Percentiles rank a stretch among this genome's conserved stretches.
These are phyloP conservation scores for Wickerhamomyces rabaulensis DNA, from an alignment of 805 yeast genomes.

Conservation along the genomic window DNA sequence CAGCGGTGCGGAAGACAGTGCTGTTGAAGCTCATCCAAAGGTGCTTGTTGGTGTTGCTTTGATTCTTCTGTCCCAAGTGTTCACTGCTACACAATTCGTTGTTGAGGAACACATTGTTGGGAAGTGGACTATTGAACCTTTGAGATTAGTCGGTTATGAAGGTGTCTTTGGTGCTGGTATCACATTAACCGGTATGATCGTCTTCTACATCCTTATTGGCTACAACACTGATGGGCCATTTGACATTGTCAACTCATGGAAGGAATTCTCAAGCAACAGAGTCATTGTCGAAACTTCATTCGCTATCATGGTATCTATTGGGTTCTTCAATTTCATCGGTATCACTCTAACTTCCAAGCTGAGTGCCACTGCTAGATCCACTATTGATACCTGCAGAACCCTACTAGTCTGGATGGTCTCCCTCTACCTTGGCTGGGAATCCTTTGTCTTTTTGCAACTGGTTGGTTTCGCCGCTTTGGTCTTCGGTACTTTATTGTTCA, in stretches of 20 bases:
- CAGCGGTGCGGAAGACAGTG: constrained; percentile 5
- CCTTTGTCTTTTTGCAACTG: constrained; percentile 55
- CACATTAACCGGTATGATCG: constrained; percentile 39
- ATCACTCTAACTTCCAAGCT: constrained; percentile 57
- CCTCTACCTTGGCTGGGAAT: constrained; percentile 68
- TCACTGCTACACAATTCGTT: constrained; percentile 74
- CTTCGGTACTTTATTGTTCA: constrained; percentile 68
- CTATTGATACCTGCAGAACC: constrained; percentile 75
- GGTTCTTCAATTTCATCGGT: constrained; percentile 70
- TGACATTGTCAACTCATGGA: constrained; percentile 47
- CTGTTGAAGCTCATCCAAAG: constrained; percentile 15
- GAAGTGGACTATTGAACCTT: constrained; percentile 49
- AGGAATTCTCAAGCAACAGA: constrained; percentile 39
- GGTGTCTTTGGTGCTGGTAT: constrained; percentile 59
- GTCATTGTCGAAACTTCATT: constrained; percentile 49
- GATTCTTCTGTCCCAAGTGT: constrained; percentile 56
- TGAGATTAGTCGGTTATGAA: constrained; percentile 66
- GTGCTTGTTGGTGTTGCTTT: constrained; percentile 52
- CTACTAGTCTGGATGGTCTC: constrained; percentile 73
- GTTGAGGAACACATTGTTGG: constrained; percentile 65
- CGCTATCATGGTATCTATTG: constrained; percentile 66
- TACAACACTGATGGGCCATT: constrained; percentile 36
- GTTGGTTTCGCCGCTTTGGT: constrained; percentile 60
- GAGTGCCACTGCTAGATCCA: constrained; percentile 74
- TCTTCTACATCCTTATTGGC: constrained; percentile 39